These are phyloP conservation scores for Niebla homalea DNA, from an alignment of 495 filamentous ascomycete genomes.

Conservation along the genomic window DNA sequence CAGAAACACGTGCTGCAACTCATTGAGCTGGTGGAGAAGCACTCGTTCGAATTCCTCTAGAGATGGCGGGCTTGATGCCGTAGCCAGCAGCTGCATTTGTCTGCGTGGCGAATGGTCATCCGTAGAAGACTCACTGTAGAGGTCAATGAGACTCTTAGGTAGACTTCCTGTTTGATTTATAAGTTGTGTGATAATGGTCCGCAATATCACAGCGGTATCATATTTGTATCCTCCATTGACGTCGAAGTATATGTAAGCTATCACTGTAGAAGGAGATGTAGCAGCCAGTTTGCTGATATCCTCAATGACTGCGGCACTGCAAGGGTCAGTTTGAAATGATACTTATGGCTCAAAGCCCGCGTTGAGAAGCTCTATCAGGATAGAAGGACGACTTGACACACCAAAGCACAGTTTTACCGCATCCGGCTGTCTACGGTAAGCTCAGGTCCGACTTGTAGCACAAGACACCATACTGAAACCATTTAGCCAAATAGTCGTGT, in stretches of 20 bases:
- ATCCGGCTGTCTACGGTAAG: neutral
- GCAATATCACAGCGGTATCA: slow-evolving; percentile 17
- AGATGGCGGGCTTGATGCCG: neutral
- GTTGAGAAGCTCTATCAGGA: neutral
- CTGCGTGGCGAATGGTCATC: too few species aligned
- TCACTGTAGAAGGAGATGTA: neutral
- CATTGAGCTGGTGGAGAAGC: neutral
- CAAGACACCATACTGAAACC: neutral
- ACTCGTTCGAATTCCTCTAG: neutral
- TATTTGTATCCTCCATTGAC: slow-evolving; percentile 19
- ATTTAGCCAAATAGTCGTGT: neutral
- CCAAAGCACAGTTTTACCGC: neutral
- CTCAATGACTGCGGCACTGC: neutral
- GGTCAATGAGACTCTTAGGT: neutral
- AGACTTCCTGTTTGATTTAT: neutral
- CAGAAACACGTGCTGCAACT: neutral
- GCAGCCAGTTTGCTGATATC: neutral
- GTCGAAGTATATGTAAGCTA: slow-evolving; percentile 22
- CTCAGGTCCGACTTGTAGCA: too few species aligned
- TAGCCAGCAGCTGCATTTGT: too few species aligned
- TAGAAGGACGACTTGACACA: neutral
- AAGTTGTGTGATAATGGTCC: slow-evolving; percentile 21
- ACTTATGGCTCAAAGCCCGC: neutral
- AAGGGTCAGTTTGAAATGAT: neutral
- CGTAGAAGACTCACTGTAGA: neutral